phyloP scores from a whole-genome alignment of 805 yeast genomes.

The Suhomyces prunicola region DNA sequence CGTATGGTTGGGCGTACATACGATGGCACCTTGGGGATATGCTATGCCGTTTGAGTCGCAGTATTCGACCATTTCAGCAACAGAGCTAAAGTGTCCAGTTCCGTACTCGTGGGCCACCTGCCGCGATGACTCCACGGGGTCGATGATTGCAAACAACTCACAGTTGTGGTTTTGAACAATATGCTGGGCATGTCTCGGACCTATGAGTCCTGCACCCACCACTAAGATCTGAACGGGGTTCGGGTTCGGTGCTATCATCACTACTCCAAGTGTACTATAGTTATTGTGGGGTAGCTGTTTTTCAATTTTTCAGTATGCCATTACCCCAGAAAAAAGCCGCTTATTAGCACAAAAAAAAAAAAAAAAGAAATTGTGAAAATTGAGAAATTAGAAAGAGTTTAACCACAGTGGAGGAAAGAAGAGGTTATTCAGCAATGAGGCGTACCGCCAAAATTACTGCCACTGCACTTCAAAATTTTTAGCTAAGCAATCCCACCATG shows the following conservation, averaged over 20 bases:
- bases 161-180: conserved; percentile 17
- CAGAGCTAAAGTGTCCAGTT: conserved; percentile 16
- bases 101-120: conserved; percentile 15
- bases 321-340: neutral
- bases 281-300: neutral
- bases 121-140: conserved; percentile 21
- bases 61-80: conserved; percentile 16
- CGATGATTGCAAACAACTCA: conserved; percentile 23
- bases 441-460: no score
- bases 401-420: no score
- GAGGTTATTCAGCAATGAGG: no score
- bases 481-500: no score
- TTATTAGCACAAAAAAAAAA: neutral
- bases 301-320: neutral
- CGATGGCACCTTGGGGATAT: conserved; percentile 39
- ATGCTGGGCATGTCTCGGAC: conserved; percentile 27
- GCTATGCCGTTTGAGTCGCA: conserved; percentile 14
- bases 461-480: no score
- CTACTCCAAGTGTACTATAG: neutral
- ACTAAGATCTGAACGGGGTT: conserved; percentile 12
- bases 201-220: conserved; percentile 27
- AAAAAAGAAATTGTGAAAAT: neutral
- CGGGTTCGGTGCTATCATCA: conserved; percentile 9
- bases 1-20: conserved; percentile 42
- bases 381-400: neutral